Base-by-base conservation (phyloP, 2,329 filamentous ascomycete species). In the Diaporthe sp. region DNA sequence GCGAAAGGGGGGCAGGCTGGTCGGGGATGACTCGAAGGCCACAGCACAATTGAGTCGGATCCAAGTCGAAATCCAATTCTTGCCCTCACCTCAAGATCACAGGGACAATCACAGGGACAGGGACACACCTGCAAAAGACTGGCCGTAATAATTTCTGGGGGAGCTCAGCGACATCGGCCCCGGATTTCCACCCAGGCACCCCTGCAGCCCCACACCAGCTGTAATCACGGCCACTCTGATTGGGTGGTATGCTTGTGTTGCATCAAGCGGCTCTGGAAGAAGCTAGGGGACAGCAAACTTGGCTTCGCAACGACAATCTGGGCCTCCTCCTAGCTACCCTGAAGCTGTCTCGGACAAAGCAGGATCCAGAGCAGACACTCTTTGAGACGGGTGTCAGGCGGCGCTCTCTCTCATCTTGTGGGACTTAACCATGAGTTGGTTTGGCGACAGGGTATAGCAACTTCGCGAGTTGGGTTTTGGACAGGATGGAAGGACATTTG, bases 71-170 rank as follows among this genome's bases (percentile, higher is more conserved):
- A 58, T 70, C n/a, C 61, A 53, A 70, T 53, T 71, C 66, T 73
- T 66, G 63, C 68, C 50, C 47, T 53, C 73, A 65, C 74, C 71
- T 77, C 68, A 71, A 79, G 72, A 78, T 80, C 79, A 80, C 78
- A 80, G 78, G 78, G 78, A 79, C 75, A 77, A 75, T 78, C 78
- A 79, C 78, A 80, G 77, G 78, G 77, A 79, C 78, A 80, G 77
- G 78, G 77, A 80, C 78, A 79, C 51, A 69, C 44, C 68, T 71
- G 37, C 70, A 69, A 65, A 58, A 32, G 9, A 42, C 13, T 15
- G 56, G 56, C 37, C 19, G 27, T 39, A 39, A 70, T 30, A 73
- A 69, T 73, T 51, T 70, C 55, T 58, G 27, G 42, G 56, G 58
- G 30, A 32, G 37, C 61, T 69, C 68, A 72, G 74, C 74, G 74